Base-by-base conservation (phyloP, 176 grass and related monocot genomes). In the Aegilops bicornis region DNA sequence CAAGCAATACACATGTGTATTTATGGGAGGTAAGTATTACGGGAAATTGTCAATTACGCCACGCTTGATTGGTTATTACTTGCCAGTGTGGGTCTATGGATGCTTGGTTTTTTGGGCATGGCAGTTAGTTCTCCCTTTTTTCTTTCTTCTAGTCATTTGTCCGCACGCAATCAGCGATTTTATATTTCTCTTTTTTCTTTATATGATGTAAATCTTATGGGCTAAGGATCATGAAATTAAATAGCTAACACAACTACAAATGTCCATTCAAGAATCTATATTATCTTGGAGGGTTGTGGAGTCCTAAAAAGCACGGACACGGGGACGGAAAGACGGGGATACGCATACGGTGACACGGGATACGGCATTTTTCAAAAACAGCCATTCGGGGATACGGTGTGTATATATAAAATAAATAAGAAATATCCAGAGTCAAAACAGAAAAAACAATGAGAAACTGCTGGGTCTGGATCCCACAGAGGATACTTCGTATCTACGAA, bases 1-100 rank as follows among this genome's bases (percentile, higher is more conserved):
- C 89, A 75, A 87, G 89, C 76, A 87, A 91, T 84, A 91, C 89
- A 23, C 81, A 87, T 75, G 85, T 87, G 33, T 91, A 91, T 87
- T 72, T 91, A 68, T 91, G 89, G 89, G 85, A 87, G 85, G 89
- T 91, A 87, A 84, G 30, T 4, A 69, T 83, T 65, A 2, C 66
- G 15, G 2, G 29, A 39, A 87, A 22, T 61, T 81, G 43, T 75
- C 27, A 75, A 81, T 29, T 72, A 80, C 20, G 10, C 79, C 11
- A 31, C 27, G 70, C 76, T 81, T 68, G 43, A 82, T 48, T 56
- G 30, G 31, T 37, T 22, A 7, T 83, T 72, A 39, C 48, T 71
- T 58, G 33, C 30, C 16, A 83, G 50, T 16, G 23, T 83, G 25
- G 27, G 25, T 27, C 79, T 91, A 32, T 84, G 83, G 22, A 82